phyloP scores from a whole-genome alignment of 805 yeast species.

The Candida vaughaniae region DNA sequence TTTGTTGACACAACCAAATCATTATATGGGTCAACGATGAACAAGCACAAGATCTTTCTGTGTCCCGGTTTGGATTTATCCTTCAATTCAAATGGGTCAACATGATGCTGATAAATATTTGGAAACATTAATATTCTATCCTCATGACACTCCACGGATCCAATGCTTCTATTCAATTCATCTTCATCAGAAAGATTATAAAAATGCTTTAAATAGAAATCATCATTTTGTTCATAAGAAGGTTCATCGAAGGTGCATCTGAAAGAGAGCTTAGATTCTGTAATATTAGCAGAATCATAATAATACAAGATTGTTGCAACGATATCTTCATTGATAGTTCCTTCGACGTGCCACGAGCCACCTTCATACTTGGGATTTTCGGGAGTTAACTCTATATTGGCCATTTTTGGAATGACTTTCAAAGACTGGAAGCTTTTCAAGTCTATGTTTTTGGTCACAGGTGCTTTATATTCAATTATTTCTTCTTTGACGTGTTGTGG shows the following conservation, averaged over 20 bases:
- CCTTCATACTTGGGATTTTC: constrained; percentile 38
- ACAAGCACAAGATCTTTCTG: constrained; percentile 40
- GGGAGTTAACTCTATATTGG: constrained; percentile 41
- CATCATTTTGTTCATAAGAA: constrained; percentile 34
- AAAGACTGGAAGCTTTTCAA: constrained; percentile 17
- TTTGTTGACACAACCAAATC: constrained; percentile 25
- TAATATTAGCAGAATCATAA: constrained; percentile 39
- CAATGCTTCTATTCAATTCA: constrained; percentile 21
- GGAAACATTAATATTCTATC: constrained; percentile 38
- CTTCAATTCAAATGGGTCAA: constrained; percentile 34
- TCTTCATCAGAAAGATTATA: constrained; percentile 33
- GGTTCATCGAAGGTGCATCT: constrained; percentile 30
- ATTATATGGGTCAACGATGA: constrained; percentile 37
- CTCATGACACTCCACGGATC: constrained; percentile 23
- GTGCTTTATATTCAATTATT: constrained; percentile 2
- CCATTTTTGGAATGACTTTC: constrained; percentile 40
- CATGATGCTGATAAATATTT: constrained; percentile 38
- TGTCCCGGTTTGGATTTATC: constrained; percentile 37
- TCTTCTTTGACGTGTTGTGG: constrained; percentile 8
- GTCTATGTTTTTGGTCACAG: constrained; percentile 5
- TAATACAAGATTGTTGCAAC: constrained; percentile 42
- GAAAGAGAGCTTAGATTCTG: constrained; percentile 32
- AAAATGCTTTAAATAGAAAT: constrained; percentile 18
- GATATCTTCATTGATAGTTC: constrained; percentile 40
- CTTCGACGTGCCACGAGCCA: constrained; percentile 46